Evolutionary conservation across 2,329 filamentous ascomycete species (phyloP).

Genomic region (Diaporthe sp.): DNA sequence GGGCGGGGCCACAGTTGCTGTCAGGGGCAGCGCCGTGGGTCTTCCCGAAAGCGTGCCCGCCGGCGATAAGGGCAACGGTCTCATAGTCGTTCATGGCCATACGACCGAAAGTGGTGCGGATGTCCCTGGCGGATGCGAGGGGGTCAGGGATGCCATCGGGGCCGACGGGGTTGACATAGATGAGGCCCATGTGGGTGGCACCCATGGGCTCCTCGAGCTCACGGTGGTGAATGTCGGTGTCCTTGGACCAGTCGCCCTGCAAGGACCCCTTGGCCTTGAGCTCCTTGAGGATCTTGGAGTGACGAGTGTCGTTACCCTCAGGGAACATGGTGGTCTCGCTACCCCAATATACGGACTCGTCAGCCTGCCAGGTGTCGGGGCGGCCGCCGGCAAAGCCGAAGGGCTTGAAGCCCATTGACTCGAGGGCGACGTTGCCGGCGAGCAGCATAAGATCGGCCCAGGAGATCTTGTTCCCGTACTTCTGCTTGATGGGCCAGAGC

Average conservation of each 20-base stretch:
- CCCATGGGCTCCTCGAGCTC: slow-evolving; percentile 78
- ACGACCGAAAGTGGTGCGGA: slow-evolving; percentile 80
- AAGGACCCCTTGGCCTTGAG: slow-evolving; percentile 51
- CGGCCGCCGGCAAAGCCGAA: slow-evolving; percentile 80
- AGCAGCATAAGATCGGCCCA: slow-evolving; percentile 80
- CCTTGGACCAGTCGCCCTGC: slow-evolving; percentile 53
- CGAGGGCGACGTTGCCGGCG: slow-evolving; percentile 80
- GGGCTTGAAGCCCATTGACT: slow-evolving; percentile 79
- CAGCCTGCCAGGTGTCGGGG: slow-evolving; percentile 77
- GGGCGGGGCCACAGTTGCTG: slow-evolving; percentile 76
- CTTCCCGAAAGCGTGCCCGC: slow-evolving; percentile 85
- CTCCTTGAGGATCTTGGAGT: slow-evolving; percentile 66
- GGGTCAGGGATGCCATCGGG: slow-evolving; percentile 81
- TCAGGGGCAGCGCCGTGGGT: slow-evolving; percentile 79
- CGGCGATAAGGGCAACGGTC: slow-evolving; percentile 83
- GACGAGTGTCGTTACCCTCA: slow-evolving; percentile 77
- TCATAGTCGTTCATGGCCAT: slow-evolving; percentile 90
- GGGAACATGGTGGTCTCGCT: slow-evolving; percentile 77
- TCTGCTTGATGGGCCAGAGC: slow-evolving; percentile 84
- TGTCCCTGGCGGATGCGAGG: slow-evolving; percentile 77
- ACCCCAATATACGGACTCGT: slow-evolving; percentile 82
- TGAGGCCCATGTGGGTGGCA: slow-evolving; percentile 81
- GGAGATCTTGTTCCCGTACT: slow-evolving; percentile 83
- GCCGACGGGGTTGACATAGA: slow-evolving; percentile 87
- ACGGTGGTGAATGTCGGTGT: slow-evolving; percentile 68